phyloP scores from a whole-genome alignment of 306 rosid species.

The Cicer cuneatum region DNA sequence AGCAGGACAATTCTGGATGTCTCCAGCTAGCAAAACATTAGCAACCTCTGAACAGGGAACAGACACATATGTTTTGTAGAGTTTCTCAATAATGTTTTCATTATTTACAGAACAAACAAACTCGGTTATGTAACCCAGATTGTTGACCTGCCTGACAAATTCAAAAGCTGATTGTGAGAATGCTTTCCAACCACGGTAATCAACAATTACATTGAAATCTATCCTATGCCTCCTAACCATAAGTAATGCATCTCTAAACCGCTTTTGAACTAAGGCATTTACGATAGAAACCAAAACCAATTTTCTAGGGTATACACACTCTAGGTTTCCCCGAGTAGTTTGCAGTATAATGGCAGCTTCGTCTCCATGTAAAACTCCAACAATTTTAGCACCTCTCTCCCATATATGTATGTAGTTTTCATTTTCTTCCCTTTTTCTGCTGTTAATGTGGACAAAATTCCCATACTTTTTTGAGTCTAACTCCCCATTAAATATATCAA shows the following conservation, averaged over 20 bases:
- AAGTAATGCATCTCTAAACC: conserved; percentile 84
- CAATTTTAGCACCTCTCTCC: conserved; percentile 94
- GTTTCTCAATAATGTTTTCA: conserved; percentile 67
- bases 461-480: conserved; percentile 63
- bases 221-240: conserved; percentile 97
- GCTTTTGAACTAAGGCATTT: conserved; percentile 78
- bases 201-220: conserved; percentile 88
- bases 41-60: conserved; percentile 51
- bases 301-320: conserved; percentile 88
- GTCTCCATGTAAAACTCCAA: conserved; percentile 88
- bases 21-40: conserved; percentile 52
- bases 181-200: conserved; percentile 76
- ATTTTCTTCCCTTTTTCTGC: conserved; percentile 58
- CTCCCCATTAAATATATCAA: conserved; percentile 67
- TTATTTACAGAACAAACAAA: conserved; percentile 92
- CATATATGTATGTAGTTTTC: conserved; percentile 71
- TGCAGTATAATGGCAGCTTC: conserved; percentile 82
- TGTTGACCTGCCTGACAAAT: conserved; percentile 84
- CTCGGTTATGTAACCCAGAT: conserved; percentile 86
- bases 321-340: conserved; percentile 88
- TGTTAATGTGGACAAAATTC: conserved; percentile 56
- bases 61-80: conserved; percentile 63
- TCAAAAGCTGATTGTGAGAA: conserved; percentile 83
- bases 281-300: conserved; percentile 80
- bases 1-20: conserved; percentile 46